These are phyloP conservation scores for Botryotinia narcissicola DNA, from an alignment of 2,329 filamentous ascomycete genomes.

Conservation along the genomic window DNA sequence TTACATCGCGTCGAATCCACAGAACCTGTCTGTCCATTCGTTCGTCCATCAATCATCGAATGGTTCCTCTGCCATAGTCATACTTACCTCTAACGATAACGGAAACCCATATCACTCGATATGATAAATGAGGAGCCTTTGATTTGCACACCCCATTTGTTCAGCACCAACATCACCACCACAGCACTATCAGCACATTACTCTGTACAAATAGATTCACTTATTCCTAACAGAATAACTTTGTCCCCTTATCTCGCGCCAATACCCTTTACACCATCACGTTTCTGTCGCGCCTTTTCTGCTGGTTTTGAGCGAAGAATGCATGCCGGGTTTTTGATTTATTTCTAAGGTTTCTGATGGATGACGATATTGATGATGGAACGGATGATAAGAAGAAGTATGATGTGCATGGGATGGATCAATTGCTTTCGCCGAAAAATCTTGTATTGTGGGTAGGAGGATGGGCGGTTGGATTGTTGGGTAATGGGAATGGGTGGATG, in stretches of 20 bases:
- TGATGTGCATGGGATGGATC: slow-evolving; percentile 6
- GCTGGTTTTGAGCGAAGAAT: slow-evolving; percentile 18
- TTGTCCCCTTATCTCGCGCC: slow-evolving; percentile 10
- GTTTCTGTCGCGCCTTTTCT: slow-evolving; percentile 7
- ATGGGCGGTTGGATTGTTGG: slow-evolving; percentile 12
- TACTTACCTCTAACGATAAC: not conserved
- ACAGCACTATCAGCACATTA: slow-evolving; percentile 14
- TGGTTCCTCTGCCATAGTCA: slow-evolving; percentile 1
- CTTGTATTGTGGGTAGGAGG: slow-evolving; percentile 23
- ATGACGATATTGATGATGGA: slow-evolving; percentile 14
- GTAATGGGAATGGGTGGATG: slow-evolving; percentile 22
- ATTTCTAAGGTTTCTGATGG: slow-evolving; percentile 12
- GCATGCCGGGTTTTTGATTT: slow-evolving; percentile 4
- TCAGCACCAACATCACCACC: slow-evolving; percentile 14
- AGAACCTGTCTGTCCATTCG: slow-evolving; percentile 13
- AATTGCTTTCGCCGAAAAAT: slow-evolving; percentile 22
- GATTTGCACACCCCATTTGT: slow-evolving; percentile 2
- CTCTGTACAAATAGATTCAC: slow-evolving; percentile 18
- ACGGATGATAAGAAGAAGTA: slow-evolving; percentile 3
- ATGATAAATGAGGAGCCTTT: not conserved
- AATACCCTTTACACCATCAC: slow-evolving; percentile 19
- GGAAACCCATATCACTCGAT: slow-evolving; percentile 8
- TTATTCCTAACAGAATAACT: slow-evolving; percentile 2
- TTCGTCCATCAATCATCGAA: slow-evolving; percentile 4
- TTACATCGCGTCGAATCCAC: slow-evolving; percentile 7